These are phyloP conservation scores for Myriosclerotinia duriaeana DNA, from an alignment of 2,329 filamentous ascomycete species.

Conservation along the genomic window DNA sequence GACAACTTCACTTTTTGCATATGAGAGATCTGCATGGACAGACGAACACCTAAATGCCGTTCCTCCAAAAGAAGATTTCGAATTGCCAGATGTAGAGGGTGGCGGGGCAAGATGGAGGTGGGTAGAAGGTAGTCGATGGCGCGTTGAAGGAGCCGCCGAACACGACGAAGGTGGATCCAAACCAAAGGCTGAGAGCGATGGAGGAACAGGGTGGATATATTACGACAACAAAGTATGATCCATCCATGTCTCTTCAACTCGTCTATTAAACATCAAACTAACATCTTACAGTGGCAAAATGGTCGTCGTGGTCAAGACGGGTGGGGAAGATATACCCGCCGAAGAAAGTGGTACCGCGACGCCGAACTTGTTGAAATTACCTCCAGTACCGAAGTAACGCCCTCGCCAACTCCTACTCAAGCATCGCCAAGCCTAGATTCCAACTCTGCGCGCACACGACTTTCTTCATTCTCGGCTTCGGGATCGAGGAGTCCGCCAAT, in stretches of 20 bases:
- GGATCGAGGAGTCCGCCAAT: constrained; percentile 25
- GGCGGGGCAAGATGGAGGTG: constrained; percentile 70
- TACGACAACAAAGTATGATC: constrained; percentile 86
- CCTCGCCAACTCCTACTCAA: constrained; percentile 44
- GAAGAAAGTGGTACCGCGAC: constrained; percentile 94
- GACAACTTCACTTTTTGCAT: constrained; percentile 87
- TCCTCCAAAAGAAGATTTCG: constrained; percentile 70
- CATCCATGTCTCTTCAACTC: neutral
- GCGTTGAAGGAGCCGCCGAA: constrained; percentile 72
- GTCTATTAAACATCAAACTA: constrained; percentile 19
- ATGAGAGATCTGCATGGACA: constrained; percentile 89
- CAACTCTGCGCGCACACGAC: constrained; percentile 11
- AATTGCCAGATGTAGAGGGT: constrained; percentile 64
- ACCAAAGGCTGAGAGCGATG: constrained; percentile 42
- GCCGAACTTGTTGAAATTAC: constrained; percentile 83
- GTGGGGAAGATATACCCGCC: constrained; percentile 90
- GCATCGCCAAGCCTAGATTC: constrained; percentile 19
- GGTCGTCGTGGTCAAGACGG: constrained; percentile 82
- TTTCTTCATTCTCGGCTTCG: constrained; percentile 18
- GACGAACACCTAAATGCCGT: constrained; percentile 89
- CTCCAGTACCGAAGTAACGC: constrained; percentile 47
- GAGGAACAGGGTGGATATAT: constrained; percentile 85
- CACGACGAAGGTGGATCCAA: constrained; percentile 47
- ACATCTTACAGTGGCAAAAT: constrained; percentile 71
- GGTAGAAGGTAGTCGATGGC: constrained; percentile 84